Base-by-base conservation (phyloP, 345 rosid genomes). In the Anacardium occidentale region DNA sequence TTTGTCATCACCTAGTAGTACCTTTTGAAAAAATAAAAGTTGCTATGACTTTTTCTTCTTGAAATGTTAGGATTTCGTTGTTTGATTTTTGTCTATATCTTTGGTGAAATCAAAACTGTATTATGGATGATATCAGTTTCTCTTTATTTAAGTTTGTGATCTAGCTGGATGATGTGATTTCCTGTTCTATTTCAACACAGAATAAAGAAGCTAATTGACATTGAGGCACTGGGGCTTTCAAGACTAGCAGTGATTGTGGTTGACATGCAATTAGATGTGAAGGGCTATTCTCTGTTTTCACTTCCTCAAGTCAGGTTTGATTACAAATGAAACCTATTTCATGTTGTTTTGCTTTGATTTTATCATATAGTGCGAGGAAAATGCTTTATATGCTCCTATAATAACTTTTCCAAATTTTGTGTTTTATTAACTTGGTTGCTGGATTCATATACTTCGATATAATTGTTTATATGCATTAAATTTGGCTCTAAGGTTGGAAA, bases 291-390 rank as follows among this genome's bases (percentile, higher is more conserved):
- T 47, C 78, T 91, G 77, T 79, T 94, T 61, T 77, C 97, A 22
- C 90, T 94, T 72, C 93, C 97, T 9, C 98, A 91, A 89, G 93
- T 91, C 83, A 90, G 97, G 98, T 90, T 71, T 47, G 79, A 44
- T 15, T 14, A 58, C 42, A 12, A 26, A 25, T 40, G 32, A 37
- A 40, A 53, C 44, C 11, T 70, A 10, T 55, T 34, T 24, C 34
- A 22, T 42, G 15, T 10, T 45, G 29, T 21, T 9, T 11, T 66
- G 12, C 14, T 50, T 51, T 51, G 13, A 29, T 13, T 70, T n/a
- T 9, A 17, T 45, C 47, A 26, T 9, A 44, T 7, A 22, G 15
- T 54, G 3, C 12, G 12, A 2, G n/a, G 37, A 22, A 20, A 34
- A 1, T 54, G 22, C 15, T 64, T 22, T 21, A 10, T 7, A 14